Evolutionary conservation across 106 monocot genomes (phyloP), one percentile per base, ranked within the genome.

Genomic region (Hemerocallis citrina): DNA sequence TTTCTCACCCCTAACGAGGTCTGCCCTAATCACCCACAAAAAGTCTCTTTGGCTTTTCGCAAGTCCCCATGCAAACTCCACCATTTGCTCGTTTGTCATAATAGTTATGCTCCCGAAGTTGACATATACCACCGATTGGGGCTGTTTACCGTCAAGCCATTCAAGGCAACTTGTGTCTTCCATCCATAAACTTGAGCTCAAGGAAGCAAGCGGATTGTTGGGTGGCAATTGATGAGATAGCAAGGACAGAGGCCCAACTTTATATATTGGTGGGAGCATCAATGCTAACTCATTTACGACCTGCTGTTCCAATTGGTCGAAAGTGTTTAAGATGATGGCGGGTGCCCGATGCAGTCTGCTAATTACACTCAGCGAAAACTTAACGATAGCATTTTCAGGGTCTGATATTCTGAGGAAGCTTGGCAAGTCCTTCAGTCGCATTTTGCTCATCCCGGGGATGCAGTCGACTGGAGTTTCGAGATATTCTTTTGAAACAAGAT

Each of bases 31-130:
- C 32, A 58, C 58, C 58, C 58, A 58, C 36, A 58, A 37, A 28
- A 58, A 58, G 27, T 35, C 21, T 1, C 16, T 5, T 12, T 19
- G n/a, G 36, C 58, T 58, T 19, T 58, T 58, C 3, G 58, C 58
- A n/a, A 58, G 28, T 11, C 58, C 58, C 58, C 58, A 58, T 16
- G 58, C 58, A 13, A 58, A 58, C 34, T 58, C 58, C 14, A 13
- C 58, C 15, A 58, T 13, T 6, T 58, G 58, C 7, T 34, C 17
- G 7, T 24, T 29, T 37, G 58, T 35, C 35, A 58, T 37, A 7
- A 35, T 29, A 6, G 36, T 58, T 34, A 58, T 58, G 36, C 58
- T 58, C 5, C 58, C 58, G 17, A 58, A 58, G 28, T 35, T 58
- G 6, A 58, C 58, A 8, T 34, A 58, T 15, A 58, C 17, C 5